Conservation (phyloP, 352 stramenopile genomes). For the Globisporangium carolinianum region DNA sequence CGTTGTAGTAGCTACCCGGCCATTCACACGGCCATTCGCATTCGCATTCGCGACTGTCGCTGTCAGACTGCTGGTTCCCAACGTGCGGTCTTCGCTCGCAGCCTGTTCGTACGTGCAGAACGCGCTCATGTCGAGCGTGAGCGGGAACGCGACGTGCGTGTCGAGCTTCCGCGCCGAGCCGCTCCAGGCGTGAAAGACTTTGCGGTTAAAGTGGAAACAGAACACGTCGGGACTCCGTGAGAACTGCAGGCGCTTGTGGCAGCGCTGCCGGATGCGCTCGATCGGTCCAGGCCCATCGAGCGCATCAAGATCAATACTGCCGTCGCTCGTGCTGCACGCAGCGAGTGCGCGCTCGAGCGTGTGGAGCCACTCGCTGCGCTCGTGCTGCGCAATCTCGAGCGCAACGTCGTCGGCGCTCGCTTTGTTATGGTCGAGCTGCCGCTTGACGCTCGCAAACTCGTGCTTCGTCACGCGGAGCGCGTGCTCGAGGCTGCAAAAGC, state of each 20-base stretch:
- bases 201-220: constrained; percentile 85
- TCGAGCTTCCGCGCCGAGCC: constrained; percentile 70
- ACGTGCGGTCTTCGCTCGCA: constrained; percentile 13
- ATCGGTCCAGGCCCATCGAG: constrained; percentile 31
- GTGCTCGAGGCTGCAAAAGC: constrained; percentile 51
- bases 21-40: not conserved
- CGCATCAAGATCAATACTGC: not conserved
- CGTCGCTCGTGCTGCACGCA: constrained; percentile 13
- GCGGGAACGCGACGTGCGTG: constrained; percentile 73
- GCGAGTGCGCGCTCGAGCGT: constrained; percentile 35
- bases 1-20: not conserved
- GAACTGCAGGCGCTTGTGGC: constrained; percentile 68
- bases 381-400: constrained; percentile 47
- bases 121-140: constrained; percentile 66
- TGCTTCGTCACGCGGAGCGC: constrained; percentile 37
- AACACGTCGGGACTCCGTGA: constrained; percentile 77
- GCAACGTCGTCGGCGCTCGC: constrained; percentile 22
- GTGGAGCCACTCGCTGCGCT: constrained; percentile 64
- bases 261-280: constrained; percentile 34
- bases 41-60: not conserved
- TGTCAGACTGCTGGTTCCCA: not conserved
- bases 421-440: constrained; percentile 11
- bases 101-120: constrained; percentile 65
- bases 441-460: constrained; percentile 17
- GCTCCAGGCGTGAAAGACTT: constrained; percentile 66